These are phyloP conservation scores for Metschnikowia peoriensis DNA, from an alignment of 805 yeast species.

Conservation along the genomic window DNA sequence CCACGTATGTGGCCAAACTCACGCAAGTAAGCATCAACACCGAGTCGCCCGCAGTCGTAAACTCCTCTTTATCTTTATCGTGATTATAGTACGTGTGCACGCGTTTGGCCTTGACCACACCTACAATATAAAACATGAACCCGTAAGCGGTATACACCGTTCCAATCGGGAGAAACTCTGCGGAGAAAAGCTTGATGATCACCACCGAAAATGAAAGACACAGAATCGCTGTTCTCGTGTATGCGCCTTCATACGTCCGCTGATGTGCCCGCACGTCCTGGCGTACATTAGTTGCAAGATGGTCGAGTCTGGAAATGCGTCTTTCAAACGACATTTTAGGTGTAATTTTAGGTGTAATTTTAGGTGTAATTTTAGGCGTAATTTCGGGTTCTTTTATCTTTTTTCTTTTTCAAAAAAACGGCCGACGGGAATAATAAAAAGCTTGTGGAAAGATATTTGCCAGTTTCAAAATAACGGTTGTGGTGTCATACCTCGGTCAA, in stretches of 20 bases:
- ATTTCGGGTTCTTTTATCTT: too few relatives aligned
- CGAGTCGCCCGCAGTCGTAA: constrained; percentile 59
- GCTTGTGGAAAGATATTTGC: too few relatives aligned
- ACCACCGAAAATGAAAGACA: constrained; percentile 64
- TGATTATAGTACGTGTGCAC: constrained; percentile 40
- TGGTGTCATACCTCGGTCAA: too few relatives aligned
- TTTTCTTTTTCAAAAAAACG: neutral
- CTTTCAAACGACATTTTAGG: constrained; percentile 8
- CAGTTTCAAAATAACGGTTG: too few relatives aligned
- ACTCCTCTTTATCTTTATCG: constrained; percentile 40
- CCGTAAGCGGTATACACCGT: constrained; percentile 65
- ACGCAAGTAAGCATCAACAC: constrained; percentile 52
- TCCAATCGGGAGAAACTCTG: constrained; percentile 66
- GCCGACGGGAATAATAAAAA: neutral
- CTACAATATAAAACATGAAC: constrained; percentile 36
- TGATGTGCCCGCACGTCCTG: constrained; percentile 68
- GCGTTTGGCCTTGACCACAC: constrained; percentile 34
- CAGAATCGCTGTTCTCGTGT: constrained; percentile 69
- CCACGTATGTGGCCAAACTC: constrained; percentile 50
- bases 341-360: neutral
- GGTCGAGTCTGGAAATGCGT: constrained; percentile 30
- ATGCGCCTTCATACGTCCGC: constrained; percentile 83
- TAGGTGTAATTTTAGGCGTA: neutral
- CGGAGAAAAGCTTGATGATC: constrained; percentile 61
- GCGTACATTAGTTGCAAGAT: constrained; percentile 39